Conservation (phyloP, 495 filamentous ascomycete genomes). For the Aspergillus baeticus region DNA sequence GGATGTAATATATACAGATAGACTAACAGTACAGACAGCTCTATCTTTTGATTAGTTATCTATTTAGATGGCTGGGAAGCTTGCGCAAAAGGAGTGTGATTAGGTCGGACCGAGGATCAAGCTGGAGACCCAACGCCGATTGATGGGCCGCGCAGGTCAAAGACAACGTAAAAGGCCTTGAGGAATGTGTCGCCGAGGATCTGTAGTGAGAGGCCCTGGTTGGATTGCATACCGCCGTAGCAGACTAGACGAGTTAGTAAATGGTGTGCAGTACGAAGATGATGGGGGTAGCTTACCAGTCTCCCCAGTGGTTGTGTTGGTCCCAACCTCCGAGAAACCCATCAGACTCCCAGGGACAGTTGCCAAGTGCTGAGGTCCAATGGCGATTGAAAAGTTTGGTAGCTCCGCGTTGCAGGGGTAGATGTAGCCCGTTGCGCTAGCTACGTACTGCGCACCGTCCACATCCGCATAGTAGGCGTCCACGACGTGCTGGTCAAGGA, state of each 20-base stretch:
- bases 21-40: background rate
- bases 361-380: slow-evolving; percentile 60
- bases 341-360: slow-evolving; percentile 65
- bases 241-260: slow-evolving; percentile 47
- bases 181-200: slow-evolving; percentile 82
- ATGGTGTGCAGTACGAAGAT: background rate
- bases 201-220: slow-evolving; percentile 53
- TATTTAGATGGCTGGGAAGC: background rate
- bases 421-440: slow-evolving; percentile 56
- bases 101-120: background rate
- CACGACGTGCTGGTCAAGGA: slow-evolving; percentile 62
- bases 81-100: background rate
- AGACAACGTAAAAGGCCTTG: slow-evolving; percentile 76
- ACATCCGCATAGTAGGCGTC: slow-evolving; percentile 64
- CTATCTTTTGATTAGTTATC: slow-evolving; percentile 11
- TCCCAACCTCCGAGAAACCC: slow-evolving; percentile 60
- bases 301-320: slow-evolving; percentile 38
- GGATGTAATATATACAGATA: background rate
- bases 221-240: slow-evolving; percentile 71
- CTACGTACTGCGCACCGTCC: slow-evolving; percentile 47
- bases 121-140: slow-evolving; percentile 34
- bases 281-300: slow-evolving; percentile 28
- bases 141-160: slow-evolving; percentile 57
- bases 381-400: slow-evolving; percentile 65
- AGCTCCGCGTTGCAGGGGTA: slow-evolving; percentile 62